Evolutionary conservation across 768 basidiomycete genomes (phyloP).

Genomic region (Lepiota venenata): DNA sequence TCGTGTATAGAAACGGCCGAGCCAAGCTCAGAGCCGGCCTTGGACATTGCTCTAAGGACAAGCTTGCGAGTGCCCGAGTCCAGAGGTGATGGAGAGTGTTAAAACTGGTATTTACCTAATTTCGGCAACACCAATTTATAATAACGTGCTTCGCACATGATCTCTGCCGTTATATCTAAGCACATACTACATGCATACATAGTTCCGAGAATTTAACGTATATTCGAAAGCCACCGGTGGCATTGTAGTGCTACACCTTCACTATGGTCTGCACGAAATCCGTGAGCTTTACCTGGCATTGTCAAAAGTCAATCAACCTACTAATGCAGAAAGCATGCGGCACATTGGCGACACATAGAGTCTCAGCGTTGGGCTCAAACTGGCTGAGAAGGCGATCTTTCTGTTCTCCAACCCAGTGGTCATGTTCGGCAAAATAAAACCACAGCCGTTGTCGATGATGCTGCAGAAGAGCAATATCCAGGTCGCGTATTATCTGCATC

Average conservation of each 20-base stretch:
- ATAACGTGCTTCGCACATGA: neutral
- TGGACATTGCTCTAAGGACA: neutral
- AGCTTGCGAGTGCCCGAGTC: neutral
- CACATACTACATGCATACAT: neutral
- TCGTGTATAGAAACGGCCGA: neutral
- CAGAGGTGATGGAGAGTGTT: too few species aligned
- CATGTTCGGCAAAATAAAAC: conserved; percentile 58
- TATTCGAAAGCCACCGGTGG: conserved; percentile 34
- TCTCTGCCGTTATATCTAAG: neutral
- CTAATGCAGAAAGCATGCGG: conserved; percentile 77
- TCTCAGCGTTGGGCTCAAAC: conserved; percentile 31
- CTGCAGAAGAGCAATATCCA: conserved; percentile 45
- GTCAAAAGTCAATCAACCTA: conserved; percentile 28
- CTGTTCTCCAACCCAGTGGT: conserved; percentile 69
- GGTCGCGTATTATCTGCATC: conserved; percentile 54
- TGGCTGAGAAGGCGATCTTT: conserved; percentile 38
- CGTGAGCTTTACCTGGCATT: neutral
- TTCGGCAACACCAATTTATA: neutral
- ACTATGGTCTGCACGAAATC: conserved; percentile 43
- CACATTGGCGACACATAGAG: conserved; percentile 41
- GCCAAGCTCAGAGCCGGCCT: neutral
- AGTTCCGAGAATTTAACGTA: neutral
- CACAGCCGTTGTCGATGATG: conserved; percentile 34
- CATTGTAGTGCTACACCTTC: conserved; percentile 48
- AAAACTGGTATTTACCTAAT: neutral